Percentiles rank a stretch among this genome's conserved stretches.
Evolutionary conservation across 805 yeast genomes (phyloP).

Genomic region (Komagataella ulmi): DNA sequence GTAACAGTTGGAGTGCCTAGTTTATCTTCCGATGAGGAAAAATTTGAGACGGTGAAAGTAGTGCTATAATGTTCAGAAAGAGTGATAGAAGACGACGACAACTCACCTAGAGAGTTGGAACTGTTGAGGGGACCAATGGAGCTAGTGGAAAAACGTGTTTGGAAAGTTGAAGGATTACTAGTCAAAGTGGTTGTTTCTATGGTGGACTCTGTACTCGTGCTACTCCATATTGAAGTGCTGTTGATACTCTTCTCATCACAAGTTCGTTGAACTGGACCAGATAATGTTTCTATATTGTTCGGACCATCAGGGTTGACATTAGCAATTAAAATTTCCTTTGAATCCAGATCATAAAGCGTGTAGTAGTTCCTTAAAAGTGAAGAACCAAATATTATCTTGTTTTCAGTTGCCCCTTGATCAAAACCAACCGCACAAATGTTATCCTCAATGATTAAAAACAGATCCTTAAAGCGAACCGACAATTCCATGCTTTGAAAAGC

Average conservation of each 20-base stretch:
- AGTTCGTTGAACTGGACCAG: neutral
- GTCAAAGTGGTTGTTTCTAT: neutral
- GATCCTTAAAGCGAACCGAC: neutral
- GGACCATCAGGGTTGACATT: neutral
- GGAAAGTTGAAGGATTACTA: neutral
- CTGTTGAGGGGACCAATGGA: neutral
- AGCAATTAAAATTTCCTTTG: neutral
- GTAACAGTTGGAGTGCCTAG: neutral
- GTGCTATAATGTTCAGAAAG: neutral
- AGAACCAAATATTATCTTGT: neutral
- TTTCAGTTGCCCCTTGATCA: neutral
- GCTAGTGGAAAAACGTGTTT: neutral
- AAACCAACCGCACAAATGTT: neutral
- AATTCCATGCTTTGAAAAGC: neutral
- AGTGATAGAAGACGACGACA: neutral
- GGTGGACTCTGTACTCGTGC: neutral
- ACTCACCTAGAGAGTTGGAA: neutral
- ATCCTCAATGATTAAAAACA: neutral
- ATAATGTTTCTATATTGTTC: neutral
- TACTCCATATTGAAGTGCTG: neutral
- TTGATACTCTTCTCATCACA: neutral
- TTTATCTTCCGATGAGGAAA: neutral
- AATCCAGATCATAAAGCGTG: neutral
- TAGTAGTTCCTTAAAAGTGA: neutral
- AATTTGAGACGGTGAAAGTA: neutral